A percentile compares a stretch with the other conserved stretches of the same genome.
Conservation (phyloP, 78 protist genomes). For the slime mould (Dictyostelium discoideum) region DNA sequence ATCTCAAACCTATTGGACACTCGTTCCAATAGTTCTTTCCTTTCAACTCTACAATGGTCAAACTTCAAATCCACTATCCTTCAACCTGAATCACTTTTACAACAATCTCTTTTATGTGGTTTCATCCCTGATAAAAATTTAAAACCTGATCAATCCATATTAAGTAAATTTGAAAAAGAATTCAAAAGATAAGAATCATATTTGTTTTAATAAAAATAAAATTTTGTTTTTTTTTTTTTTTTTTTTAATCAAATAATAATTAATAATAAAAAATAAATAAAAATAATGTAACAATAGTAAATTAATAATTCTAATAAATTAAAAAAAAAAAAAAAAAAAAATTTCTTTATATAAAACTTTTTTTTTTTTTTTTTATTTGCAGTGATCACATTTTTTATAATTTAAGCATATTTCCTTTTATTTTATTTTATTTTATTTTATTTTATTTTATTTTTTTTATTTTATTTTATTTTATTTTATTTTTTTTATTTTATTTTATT, state of each 20-base stretch:
- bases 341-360: too few relatives aligned
- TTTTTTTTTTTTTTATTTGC: too few relatives aligned
- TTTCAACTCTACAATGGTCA: slow-evolving; percentile 1
- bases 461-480: too few relatives aligned
- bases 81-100: slow-evolving; percentile 29
- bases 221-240: too few relatives aligned
- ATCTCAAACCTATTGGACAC: slow-evolving; percentile 25
- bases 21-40: slow-evolving; percentile 24
- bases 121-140: slow-evolving; percentile 46
- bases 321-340: background rate
- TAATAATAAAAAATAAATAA: too few relatives aligned
- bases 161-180: slow-evolving; percentile 68
- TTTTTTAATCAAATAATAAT: too few relatives aligned
- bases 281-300: background rate
- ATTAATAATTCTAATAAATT: background rate
- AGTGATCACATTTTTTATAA: too few relatives aligned
- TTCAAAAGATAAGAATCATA: slow-evolving; percentile 45
- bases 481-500: too few relatives aligned
- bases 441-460: too few relatives aligned
- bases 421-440: too few relatives aligned
- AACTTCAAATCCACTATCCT: slow-evolving; percentile 13
- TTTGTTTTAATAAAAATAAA: background rate
- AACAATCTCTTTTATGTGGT: slow-evolving; percentile 46
- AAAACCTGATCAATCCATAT: slow-evolving; percentile 20
- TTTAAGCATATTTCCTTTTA: too few relatives aligned